phyloP scores from a whole-genome alignment of 2,329 filamentous ascomycete genomes.

The Penicillium polonicum region DNA sequence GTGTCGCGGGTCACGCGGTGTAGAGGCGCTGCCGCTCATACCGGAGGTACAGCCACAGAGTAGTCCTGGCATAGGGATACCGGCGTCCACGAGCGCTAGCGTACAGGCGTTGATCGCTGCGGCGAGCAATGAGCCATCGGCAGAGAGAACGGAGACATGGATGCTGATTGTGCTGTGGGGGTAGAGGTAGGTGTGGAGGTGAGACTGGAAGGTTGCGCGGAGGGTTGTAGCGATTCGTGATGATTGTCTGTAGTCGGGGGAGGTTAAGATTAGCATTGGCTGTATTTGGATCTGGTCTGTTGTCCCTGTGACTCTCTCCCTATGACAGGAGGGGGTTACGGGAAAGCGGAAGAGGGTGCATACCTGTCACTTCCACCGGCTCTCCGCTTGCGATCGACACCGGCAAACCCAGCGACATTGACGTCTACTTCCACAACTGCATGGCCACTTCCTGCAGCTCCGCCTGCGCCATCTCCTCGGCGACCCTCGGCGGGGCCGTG shows the following conservation, averaged over 20 bases:
- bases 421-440: conserved; percentile 78
- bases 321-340: not conserved
- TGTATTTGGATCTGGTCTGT: not conserved
- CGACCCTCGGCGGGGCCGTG: conserved; percentile 76
- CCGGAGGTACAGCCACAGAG: conserved; percentile 85
- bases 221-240: conserved; percentile 65
- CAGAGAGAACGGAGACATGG: conserved; percentile 79
- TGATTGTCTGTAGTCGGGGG: conserved; percentile 59
- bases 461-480: conserved; percentile 48
- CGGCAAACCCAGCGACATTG: conserved; percentile 81
- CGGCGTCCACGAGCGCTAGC: conserved; percentile 88
- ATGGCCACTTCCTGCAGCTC: conserved; percentile 47
- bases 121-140: conserved; percentile 87
- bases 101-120: conserved; percentile 89
- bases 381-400: conserved; percentile 77
- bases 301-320: not conserved
- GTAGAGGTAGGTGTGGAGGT: conserved; percentile 82
- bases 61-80: conserved; percentile 92
- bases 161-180: conserved; percentile 82
- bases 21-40: conserved; percentile 52
- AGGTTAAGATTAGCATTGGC: not conserved
- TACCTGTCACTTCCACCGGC: conserved; percentile 72
- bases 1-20: conserved; percentile 39
- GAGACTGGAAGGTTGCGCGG: conserved; percentile 70
- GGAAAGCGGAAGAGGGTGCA: not conserved